phyloP scores from a whole-genome alignment of 2,329 filamentous ascomycete species.

The Fonsecaea pugnacius region DNA sequence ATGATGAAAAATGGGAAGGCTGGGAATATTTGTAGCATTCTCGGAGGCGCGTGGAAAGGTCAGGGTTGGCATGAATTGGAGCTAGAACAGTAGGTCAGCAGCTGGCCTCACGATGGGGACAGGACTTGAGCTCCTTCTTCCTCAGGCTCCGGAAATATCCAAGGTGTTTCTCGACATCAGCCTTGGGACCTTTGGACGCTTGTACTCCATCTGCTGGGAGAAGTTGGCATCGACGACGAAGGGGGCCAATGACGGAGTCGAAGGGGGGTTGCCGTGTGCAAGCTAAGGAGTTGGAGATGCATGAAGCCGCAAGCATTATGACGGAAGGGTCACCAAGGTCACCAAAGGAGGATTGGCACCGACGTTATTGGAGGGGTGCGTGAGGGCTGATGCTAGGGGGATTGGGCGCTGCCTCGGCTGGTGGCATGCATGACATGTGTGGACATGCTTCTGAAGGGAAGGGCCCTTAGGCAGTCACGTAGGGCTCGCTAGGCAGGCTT shows the following conservation, averaged over 20 bases:
- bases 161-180: constrained; percentile 21
- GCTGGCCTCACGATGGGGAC: constrained; percentile 7
- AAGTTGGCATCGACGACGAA: constrained; percentile 4
- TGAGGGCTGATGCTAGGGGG: neutral
- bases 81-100: constrained; percentile 19
- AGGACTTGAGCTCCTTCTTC: neutral
- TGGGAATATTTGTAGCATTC: constrained; percentile 30
- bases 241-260: constrained; percentile 24
- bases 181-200: constrained; percentile 10
- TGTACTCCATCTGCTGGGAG: neutral
- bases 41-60: constrained; percentile 19
- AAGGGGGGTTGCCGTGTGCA: constrained; percentile 3
- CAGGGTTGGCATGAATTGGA: constrained; percentile 3
- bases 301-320: constrained; percentile 19
- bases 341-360: neutral
- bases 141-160: constrained; percentile 13
- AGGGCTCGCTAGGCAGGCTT: neutral
- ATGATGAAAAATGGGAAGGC: constrained; percentile 30
- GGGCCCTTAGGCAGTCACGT: neutral
- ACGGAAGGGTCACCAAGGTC: neutral
- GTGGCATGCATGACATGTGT: constrained; percentile 2
- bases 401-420: neutral
- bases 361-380: neutral
- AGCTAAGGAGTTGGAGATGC: constrained; percentile 1
- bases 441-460: neutral